Conservation (phyloP, 805 yeast species). For the Wickerhamiella sorbophila region DNA sequence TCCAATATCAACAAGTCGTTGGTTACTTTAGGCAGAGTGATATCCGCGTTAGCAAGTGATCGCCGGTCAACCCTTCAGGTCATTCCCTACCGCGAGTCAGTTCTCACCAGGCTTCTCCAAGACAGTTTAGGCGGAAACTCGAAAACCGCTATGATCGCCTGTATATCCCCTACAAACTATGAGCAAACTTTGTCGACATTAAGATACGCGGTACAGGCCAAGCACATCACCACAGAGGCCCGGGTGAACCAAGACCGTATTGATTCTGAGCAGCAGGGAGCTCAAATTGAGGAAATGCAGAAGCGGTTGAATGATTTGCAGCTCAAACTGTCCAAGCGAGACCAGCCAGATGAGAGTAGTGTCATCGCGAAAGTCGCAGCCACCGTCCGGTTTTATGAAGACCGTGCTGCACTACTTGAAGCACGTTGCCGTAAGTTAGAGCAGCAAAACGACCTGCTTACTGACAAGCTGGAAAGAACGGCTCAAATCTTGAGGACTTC, state of each 20-base stretch:
- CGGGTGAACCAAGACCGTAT: conserved; percentile 33
- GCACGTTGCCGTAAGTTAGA: conserved; percentile 16
- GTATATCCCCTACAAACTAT: conserved; percentile 65
- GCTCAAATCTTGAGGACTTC: not conserved
- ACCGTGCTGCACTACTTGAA: conserved; percentile 19
- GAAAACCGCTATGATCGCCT: conserved; percentile 79
- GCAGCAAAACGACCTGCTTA: conserved; percentile 16
- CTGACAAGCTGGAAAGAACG: conserved; percentile 9
- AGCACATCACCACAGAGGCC: conserved; percentile 51
- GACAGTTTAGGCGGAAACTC: conserved; percentile 74
- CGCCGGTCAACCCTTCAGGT: conserved; percentile 18
- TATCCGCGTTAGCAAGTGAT: conserved; percentile 33
- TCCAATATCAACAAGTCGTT: conserved; percentile 63
- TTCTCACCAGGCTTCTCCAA: conserved; percentile 57
- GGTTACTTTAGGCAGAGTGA: conserved; percentile 64
- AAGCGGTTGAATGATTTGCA: conserved; percentile 24
- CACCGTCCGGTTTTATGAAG: conserved; percentile 22
- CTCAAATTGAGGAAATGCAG: conserved; percentile 29
- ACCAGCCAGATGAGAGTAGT: conserved; percentile 24
- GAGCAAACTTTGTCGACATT: conserved; percentile 67
- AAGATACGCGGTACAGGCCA: conserved; percentile 66
- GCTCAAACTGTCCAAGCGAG: conserved; percentile 21
- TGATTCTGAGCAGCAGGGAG: conserved; percentile 27
- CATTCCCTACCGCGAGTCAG: conserved; percentile 63
- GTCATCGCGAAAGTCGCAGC: conserved; percentile 14